Conservation (phyloP, 148 eudicot genomes). For the Vaccinium darrowii region DNA sequence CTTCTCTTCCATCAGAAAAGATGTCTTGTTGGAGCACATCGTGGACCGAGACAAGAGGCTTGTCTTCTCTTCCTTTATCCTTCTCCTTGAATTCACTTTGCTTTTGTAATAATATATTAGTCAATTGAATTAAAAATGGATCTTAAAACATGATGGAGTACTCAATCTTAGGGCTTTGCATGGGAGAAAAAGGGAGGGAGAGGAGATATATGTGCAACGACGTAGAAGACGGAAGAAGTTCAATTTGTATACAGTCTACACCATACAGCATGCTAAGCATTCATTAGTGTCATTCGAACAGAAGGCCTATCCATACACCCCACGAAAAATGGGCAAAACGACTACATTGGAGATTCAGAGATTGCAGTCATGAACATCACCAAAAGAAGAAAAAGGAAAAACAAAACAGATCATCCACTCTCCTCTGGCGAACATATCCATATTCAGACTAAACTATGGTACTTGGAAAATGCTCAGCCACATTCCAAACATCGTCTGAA, state of each 20-base stretch:
- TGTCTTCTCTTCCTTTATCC: slow-evolving; percentile 65
- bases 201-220: neutral
- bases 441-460: too few species aligned
- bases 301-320: neutral
- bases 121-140: neutral
- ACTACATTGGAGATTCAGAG: neutral
- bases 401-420: neutral
- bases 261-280: neutral
- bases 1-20: slow-evolving; percentile 33
- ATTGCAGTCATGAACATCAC: neutral
- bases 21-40: slow-evolving; percentile 40
- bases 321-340: neutral
- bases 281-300: neutral
- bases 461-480: too few species aligned
- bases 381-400: neutral
- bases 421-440: neutral
- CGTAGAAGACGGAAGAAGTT: neutral
- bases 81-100: slow-evolving; percentile 75
- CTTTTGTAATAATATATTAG: slow-evolving; percentile 50
- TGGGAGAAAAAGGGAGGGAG: neutral
- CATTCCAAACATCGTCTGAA: too few species aligned
- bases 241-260: neutral
- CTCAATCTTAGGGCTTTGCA: neutral
- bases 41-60: slow-evolving; percentile 29
- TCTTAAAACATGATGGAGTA: neutral